phyloP scores from a whole-genome alignment of 768 basidiomycete species.

The Boletus bicolor region DNA sequence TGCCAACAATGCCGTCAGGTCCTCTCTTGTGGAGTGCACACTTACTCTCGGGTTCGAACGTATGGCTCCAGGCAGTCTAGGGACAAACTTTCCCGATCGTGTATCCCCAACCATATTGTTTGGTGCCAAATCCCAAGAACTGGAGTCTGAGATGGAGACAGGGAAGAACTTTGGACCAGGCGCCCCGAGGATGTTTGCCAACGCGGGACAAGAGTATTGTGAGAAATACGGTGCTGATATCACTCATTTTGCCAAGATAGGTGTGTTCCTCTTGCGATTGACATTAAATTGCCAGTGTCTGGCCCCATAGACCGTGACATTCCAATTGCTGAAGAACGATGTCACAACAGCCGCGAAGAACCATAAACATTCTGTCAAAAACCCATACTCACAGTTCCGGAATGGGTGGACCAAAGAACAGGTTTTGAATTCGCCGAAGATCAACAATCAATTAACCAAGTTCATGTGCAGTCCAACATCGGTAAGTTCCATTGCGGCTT shows the following conservation, averaged over 20 bases:
- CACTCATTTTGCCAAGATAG: slow-evolving; percentile 73
- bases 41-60: slow-evolving; percentile 86
- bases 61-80: slow-evolving; percentile 73
- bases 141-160: slow-evolving; percentile 42
- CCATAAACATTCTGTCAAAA: slow-evolving; percentile 76
- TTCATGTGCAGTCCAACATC: slow-evolving; percentile 89
- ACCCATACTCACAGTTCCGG: slow-evolving; percentile 85
- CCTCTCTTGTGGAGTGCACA: slow-evolving; percentile 67
- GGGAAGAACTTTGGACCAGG: slow-evolving; percentile 67
- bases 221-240: slow-evolving; percentile 66
- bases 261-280: slow-evolving; percentile 34
- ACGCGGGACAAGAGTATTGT: slow-evolving; percentile 74
- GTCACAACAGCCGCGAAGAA: slow-evolving; percentile 69
- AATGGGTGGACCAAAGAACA: slow-evolving; percentile 75
- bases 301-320: not conserved
- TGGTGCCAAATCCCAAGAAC: slow-evolving; percentile 38
- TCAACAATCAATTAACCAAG: slow-evolving; percentile 72
- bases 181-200: slow-evolving; percentile 72
- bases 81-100: slow-evolving; percentile 58
- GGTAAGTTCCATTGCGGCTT: slow-evolving; percentile 32
- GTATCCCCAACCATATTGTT: slow-evolving; percentile 48
- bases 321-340: slow-evolving; percentile 1
- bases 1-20: slow-evolving; percentile 68
- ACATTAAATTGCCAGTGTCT: not conserved
- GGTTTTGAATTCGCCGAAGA: slow-evolving; percentile 60